Base-by-base conservation (phyloP, 208 protist species). In the Acanthamoeba lenticulata region DNA sequence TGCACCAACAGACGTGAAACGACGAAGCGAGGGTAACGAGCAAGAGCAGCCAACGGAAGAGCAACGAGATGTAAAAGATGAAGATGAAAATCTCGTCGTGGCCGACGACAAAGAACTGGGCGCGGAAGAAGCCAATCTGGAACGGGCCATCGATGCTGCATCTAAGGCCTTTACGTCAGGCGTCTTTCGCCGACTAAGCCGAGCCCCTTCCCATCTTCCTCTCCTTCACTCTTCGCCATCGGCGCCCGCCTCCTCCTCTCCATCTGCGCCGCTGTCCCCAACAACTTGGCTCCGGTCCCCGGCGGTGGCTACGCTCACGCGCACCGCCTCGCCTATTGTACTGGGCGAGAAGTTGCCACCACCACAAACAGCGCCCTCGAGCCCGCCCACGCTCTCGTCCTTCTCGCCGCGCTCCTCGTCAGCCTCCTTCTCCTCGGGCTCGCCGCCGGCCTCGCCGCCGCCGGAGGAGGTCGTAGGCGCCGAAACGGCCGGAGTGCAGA, bases 151-250 rank as follows among this genome's bases (percentile, higher is more conserved):
- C 1, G 74, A 85, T 55, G 74, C 74, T 2, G 74, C 44, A 6
- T 85, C 74, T 36, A 36, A 85, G 4, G 74, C 74, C 19, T 85
- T 85, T 42, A 85, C 74, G 21, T 85, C 74, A 29, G 74, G 74
- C 44, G 74, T 85, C 13, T n/a, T 85, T 9, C 74, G 74, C 9
- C 74, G 74, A 24, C 74, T 85, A 11, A 85, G 40, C 38, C 24
- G 36, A n/a, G 74, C 74, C 9, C 74, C 74, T 24, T 55, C 74
- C 44, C 6, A 19, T 85, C 42, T 17, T 55, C 65, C 34, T 74
- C 42, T 55, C n/a, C 74, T 55, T 9, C 6, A 65, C 27, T 44
- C 74, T 57, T 55, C 74, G 42, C 21, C 74, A 4, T 85, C 74
- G 74, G n/a, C 74, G 2, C 34, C 74, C 0, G 47, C 74, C 9